phyloP scores from a whole-genome alignment of 1,284 basidiomycete genomes.

The Heterobasidion irregulare region DNA sequence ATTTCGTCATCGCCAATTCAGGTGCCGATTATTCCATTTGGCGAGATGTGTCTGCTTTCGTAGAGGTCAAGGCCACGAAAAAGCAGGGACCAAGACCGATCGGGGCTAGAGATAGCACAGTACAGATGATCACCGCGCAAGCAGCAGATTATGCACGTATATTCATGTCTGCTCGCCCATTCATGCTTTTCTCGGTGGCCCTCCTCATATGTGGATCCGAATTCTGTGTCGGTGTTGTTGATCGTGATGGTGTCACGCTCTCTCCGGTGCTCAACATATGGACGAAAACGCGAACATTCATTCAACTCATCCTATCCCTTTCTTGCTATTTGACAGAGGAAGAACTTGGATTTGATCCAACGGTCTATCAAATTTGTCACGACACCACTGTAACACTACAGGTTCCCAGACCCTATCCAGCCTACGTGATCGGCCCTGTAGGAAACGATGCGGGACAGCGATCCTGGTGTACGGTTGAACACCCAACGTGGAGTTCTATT shows the following conservation, averaged over 20 bases:
- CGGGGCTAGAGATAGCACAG: not conserved
- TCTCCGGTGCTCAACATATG: constrained; percentile 9
- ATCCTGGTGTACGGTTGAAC: constrained; percentile 5
- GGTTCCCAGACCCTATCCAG: not conserved
- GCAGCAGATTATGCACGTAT: constrained; percentile 16
- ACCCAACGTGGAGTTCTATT: constrained; percentile 11
- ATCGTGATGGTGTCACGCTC: constrained; percentile 12
- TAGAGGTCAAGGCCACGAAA: constrained; percentile 30
- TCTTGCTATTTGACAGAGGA: not conserved
- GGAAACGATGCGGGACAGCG: not conserved
- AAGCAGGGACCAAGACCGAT: not conserved
- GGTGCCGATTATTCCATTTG: not conserved
- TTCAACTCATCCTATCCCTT: constrained; percentile 5
- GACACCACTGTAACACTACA: too few relatives aligned
- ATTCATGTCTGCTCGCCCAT: constrained; percentile 15
- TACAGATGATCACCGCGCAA: not conserved
- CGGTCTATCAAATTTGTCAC: constrained; percentile 5
- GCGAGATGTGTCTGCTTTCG: not conserved
- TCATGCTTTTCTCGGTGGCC: constrained; percentile 14
- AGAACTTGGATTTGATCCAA: constrained; percentile 10
- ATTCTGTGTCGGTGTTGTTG: constrained; percentile 14
- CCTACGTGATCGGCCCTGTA: not conserved
- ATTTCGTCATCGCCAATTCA: not conserved
- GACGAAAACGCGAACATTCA: constrained; percentile 5
- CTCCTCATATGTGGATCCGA: constrained; percentile 14